Evolutionary conservation across 176 grass and related monocot species (phyloP).

Genomic region (Avena atlantica): DNA sequence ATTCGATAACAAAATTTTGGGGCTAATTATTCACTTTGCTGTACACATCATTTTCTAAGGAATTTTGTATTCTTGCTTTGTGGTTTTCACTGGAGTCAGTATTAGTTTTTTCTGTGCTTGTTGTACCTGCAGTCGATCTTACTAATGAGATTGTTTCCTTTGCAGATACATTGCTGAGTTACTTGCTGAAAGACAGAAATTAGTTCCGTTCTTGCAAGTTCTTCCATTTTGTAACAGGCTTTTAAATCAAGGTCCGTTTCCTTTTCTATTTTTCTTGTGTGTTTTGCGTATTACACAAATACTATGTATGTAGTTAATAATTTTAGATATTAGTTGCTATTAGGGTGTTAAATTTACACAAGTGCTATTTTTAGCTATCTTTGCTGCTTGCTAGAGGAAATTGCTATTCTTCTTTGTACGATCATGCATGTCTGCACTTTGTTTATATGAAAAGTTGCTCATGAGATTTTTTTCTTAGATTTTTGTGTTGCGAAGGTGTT

Average conservation of each 20-base stretch:
- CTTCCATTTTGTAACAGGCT: conserved; percentile 92
- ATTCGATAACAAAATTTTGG: not conserved
- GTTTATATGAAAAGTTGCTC: conserved; percentile 12
- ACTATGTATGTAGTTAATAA: not conserved
- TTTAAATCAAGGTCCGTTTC: conserved; percentile 79
- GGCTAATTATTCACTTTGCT: not conserved
- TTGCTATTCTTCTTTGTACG: conserved; percentile 2
- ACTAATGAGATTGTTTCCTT: conserved; percentile 23
- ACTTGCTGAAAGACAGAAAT: conserved; percentile 91
- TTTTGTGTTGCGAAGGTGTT: not conserved
- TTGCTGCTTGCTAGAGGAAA: not conserved
- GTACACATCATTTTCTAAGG: not conserved
- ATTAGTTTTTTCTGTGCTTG: not conserved
- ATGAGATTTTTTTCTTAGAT: not conserved
- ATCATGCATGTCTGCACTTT: conserved; percentile 9
- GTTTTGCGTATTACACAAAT: not conserved
- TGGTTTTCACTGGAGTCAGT: not conserved
- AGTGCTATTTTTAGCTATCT: conserved; percentile 35
- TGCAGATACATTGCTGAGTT: conserved; percentile 84
- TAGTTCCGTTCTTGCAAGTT: conserved; percentile 90
- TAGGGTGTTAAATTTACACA: not conserved
- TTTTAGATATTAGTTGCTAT: not conserved
- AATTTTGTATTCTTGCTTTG: not conserved
- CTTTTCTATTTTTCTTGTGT: not conserved
- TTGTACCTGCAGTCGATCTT: conserved; percentile 8